Percentiles rank a stretch among this genome's conserved stretches.
Conservation (phyloP, 352 stramenopile genomes). For the Aphanomyces cochlioides region DNA sequence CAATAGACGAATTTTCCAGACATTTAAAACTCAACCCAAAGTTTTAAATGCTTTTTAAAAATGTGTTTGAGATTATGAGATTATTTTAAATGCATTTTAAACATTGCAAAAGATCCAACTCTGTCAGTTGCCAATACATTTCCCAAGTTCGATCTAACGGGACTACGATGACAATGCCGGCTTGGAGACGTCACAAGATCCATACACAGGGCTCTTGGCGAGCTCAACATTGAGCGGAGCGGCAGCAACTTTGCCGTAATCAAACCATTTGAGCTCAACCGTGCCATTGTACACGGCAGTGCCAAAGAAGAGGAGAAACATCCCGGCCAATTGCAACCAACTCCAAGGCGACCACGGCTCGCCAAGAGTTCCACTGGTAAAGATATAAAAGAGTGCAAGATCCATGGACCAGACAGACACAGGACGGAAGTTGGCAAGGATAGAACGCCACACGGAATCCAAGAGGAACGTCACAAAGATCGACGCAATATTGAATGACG, state of each 20-base stretch:
- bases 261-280: conserved; percentile 23
- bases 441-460: conserved; percentile 88
- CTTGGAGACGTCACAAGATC: conserved; percentile 1
- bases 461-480: conserved; percentile 84
- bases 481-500: conserved; percentile 81
- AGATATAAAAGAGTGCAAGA: conserved; percentile 83
- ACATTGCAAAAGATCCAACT: background rate
- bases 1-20: too few species aligned
- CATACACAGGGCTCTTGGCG: conserved; percentile 19
- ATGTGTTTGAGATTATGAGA: background rate
- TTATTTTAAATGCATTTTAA: background rate
- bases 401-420: conserved; percentile 80
- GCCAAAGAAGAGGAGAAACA: conserved; percentile 76
- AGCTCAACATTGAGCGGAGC: conserved; percentile 17
- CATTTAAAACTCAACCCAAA: too few species aligned
- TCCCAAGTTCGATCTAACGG: too few species aligned
- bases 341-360: conserved; percentile 70
- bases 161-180: background rate
- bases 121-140: background rate
- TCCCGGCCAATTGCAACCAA: conserved; percentile 74
- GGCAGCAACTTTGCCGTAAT: conserved; percentile 14
- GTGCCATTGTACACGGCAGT: conserved; percentile 88
- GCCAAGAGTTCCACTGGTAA: conserved; percentile 60
- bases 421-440: conserved; percentile 84
- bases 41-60: too few species aligned